phyloP scores from a whole-genome alignment of 2,329 filamentous ascomycete species.

The Polytolypa hystricis region DNA sequence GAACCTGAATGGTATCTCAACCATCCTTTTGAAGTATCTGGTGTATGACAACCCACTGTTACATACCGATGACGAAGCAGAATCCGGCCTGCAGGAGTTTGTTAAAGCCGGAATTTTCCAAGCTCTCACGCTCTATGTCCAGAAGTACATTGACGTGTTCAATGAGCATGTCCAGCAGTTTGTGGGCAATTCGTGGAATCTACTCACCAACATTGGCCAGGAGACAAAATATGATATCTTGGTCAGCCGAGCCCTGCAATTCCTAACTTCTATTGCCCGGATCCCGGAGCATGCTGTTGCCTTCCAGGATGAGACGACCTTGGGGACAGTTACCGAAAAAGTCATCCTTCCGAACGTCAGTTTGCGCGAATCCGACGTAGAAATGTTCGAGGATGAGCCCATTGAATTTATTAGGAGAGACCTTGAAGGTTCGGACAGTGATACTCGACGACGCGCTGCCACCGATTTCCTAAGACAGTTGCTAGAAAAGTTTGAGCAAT shows the following conservation, averaged over 20 bases:
- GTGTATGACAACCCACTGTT: constrained; percentile 77
- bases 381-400: constrained; percentile 95
- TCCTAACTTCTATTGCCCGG: constrained; percentile 78
- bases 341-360: constrained; percentile 90
- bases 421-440: constrained; percentile 89
- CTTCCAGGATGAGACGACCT: constrained; percentile 71
- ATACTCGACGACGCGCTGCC: constrained; percentile 81
- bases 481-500: constrained; percentile 73
- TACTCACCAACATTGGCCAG: constrained; percentile 73
- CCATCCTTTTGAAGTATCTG: constrained; percentile 83
- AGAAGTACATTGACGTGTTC: constrained; percentile 95
- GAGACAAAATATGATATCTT: constrained; percentile 91
- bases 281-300: constrained; percentile 65
- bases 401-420: constrained; percentile 97
- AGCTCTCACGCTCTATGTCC: constrained; percentile 74
- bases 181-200: constrained; percentile 79
- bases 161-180: constrained; percentile 69
- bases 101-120: constrained; percentile 93
- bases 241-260: constrained; percentile 88
- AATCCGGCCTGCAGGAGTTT: constrained; percentile 72
- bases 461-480: constrained; percentile 89
- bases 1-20: constrained; percentile 64
- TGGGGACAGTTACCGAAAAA: constrained; percentile 86
- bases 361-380: constrained; percentile 82
- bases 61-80: constrained; percentile 76